Base-by-base conservation (phyloP, 306 rosid genomes). In the Cicer chorassanicum region DNA sequence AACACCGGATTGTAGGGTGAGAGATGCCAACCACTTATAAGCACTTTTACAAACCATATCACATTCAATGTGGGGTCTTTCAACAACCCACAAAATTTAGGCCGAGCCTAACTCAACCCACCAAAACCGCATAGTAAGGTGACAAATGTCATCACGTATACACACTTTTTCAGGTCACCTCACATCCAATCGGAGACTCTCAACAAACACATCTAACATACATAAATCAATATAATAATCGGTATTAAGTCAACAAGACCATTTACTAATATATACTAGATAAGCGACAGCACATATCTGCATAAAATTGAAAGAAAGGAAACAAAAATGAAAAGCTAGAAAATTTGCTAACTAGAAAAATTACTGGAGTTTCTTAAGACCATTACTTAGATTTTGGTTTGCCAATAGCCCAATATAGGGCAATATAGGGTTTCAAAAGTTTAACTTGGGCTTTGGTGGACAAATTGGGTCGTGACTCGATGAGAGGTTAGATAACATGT, bases 281-380 rank as follows among this genome's bases (percentile, higher is more conserved):
- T 45, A 46, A 18, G 64, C 19, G 18, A 43, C 39, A 77, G 56
- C n/a, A 49, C 36, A 77, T 65, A 59, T 65, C 61, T 61, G 59
- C 78, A 72, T 77, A 4, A 49, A 73, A 76, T 14, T 71, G 66
- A 59, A 74, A 51, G 60, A 77, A 72, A 73, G 54, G 45, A 34
- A 40, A 57, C 46, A 53, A 65, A 68, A 68, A 44, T 10, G 36
- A 61, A 55, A 70, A 71, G 38, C 46, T 64, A 11, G 15, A 51
- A 56, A 57, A 1, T 59, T 76, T 70, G 62, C 38, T 45, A 46
- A 59, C 54, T 16, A 55, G 42, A 51, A 69, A 70, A 63, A 18
- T 11, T 56, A 49, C 14, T 43, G 73, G 48, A 68, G 70, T 46
- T 72, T 53, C 69, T 76, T 56, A 65, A 49, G 51, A 73, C 56